These are phyloP conservation scores for Malassezia obtusa DNA, from an alignment of 1,284 basidiomycete species.

Conservation along the genomic window DNA sequence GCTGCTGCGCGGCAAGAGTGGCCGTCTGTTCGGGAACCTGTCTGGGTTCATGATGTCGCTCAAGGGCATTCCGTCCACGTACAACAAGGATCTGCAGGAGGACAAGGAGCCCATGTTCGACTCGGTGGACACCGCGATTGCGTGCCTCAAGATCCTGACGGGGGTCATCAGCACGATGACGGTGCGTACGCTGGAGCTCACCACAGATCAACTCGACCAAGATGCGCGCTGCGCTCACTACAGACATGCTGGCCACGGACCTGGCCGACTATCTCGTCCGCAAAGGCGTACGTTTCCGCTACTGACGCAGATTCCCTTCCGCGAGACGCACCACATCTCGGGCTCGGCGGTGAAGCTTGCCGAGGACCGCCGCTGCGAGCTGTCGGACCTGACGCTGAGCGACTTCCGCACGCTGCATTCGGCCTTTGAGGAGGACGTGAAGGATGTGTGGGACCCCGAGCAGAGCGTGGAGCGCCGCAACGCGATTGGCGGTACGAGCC, in stretches of 20 bases:
- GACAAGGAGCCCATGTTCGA: conserved; percentile 97
- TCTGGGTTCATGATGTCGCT: conserved; percentile 96
- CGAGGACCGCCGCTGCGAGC: conserved; percentile 67
- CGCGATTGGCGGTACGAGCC: conserved; percentile 82
- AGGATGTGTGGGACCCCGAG: conserved; percentile 45
- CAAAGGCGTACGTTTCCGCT: conserved; percentile 67
- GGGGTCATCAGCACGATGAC: conserved; percentile 78
- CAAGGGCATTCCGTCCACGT: conserved; percentile 93
- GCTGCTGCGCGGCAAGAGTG: conserved; percentile 84
- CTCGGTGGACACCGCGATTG: conserved; percentile 77
- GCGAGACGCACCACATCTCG: conserved; percentile 95
- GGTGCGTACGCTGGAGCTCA: conserved; percentile 11
- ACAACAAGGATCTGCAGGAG: conserved; percentile 98
- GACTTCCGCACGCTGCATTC: conserved; percentile 69
- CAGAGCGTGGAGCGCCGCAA: conserved; percentile 80
- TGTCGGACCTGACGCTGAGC: conserved; percentile 67
- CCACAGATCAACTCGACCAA: conserved; percentile 70
- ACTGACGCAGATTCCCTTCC: conserved; percentile 62
- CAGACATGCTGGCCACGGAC: conserved; percentile 95
- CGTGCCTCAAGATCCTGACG: conserved; percentile 81
- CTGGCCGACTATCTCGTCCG: conserved; percentile 94
- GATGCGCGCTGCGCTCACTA: conserved; percentile 81
- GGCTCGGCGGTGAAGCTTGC: conserved; percentile 89
- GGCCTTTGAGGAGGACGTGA: conserved; percentile 72
- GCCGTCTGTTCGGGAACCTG: conserved; percentile 82